phyloP scores from a whole-genome alignment of 345 rosid genomes.

The Rubroshorea leprosula region DNA sequence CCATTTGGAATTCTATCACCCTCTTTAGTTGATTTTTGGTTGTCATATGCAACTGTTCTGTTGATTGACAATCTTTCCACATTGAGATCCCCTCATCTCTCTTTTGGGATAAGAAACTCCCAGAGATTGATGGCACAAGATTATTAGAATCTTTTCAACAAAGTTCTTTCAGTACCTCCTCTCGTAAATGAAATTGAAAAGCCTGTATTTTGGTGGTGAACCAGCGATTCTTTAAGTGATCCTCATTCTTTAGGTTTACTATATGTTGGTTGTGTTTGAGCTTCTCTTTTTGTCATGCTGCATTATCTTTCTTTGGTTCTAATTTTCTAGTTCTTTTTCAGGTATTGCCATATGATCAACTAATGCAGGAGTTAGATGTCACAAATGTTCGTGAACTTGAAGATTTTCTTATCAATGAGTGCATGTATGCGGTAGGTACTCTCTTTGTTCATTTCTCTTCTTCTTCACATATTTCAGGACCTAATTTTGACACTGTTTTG shows the following conservation, averaged over 20 bases:
- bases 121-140: too few relatives aligned
- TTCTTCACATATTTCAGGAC: background rate
- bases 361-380: constrained; percentile 86
- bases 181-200: too few relatives aligned
- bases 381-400: constrained; percentile 93
- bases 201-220: too few relatives aligned
- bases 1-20: background rate
- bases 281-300: constrained; percentile 5
- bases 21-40: too few relatives aligned
- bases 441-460: constrained; percentile 9
- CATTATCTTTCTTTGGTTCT: constrained; percentile 1
- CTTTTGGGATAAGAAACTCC: too few relatives aligned
- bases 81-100: too few relatives aligned
- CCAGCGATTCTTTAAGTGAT: background rate
- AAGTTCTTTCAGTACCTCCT: too few relatives aligned
- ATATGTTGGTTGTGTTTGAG: background rate
- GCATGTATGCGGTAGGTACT: constrained; percentile 85
- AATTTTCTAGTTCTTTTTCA: constrained; percentile 18
- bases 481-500: background rate
- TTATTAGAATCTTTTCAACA: too few relatives aligned
- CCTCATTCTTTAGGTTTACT: background rate
- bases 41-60: too few relatives aligned
- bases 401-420: constrained; percentile 95
- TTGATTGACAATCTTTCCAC: too few relatives aligned
- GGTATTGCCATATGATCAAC: constrained; percentile 80